phyloP scores from a whole-genome alignment of 2,329 filamentous ascomycete species.

The Atkinsonella texensis region DNA sequence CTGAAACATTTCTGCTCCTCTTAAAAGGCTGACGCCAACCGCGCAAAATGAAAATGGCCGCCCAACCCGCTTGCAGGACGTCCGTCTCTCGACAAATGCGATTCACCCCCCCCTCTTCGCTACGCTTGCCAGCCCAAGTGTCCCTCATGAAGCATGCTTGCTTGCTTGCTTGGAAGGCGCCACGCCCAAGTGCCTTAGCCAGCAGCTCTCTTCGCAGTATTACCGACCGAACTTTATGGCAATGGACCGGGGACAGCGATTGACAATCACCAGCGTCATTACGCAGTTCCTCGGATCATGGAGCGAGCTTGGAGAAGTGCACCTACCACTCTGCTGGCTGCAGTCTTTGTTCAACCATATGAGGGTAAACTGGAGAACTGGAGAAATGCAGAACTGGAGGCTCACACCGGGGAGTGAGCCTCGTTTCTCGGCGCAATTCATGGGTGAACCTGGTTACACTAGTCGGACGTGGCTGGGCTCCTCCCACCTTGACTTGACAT shows the following conservation, averaged over 20 bases:
- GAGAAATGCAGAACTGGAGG: background rate
- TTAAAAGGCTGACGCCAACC: background rate
- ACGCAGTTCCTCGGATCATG: background rate
- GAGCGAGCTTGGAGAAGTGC: background rate
- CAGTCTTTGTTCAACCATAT: background rate
- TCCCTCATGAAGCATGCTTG: background rate
- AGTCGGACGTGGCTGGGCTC: background rate
- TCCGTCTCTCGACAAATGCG: background rate
- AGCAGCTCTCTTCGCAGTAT: background rate
- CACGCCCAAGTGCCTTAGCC: background rate
- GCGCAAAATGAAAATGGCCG: background rate
- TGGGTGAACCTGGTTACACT: too few species aligned
- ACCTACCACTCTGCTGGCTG: background rate
- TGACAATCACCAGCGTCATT: background rate
- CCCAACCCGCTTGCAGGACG: too few species aligned
- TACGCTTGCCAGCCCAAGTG: background rate
- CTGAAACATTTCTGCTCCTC: background rate
- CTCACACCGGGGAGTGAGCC: background rate
- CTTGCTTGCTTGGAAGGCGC: too few species aligned
- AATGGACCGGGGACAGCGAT: background rate
- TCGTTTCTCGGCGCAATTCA: background rate
- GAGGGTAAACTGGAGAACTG: background rate
- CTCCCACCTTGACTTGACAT: too few species aligned
- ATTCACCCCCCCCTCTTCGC: background rate
- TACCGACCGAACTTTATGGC: background rate